Evolutionary conservation across 768 basidiomycete species (phyloP).

Genomic region (Hemileccinum impolitum): DNA sequence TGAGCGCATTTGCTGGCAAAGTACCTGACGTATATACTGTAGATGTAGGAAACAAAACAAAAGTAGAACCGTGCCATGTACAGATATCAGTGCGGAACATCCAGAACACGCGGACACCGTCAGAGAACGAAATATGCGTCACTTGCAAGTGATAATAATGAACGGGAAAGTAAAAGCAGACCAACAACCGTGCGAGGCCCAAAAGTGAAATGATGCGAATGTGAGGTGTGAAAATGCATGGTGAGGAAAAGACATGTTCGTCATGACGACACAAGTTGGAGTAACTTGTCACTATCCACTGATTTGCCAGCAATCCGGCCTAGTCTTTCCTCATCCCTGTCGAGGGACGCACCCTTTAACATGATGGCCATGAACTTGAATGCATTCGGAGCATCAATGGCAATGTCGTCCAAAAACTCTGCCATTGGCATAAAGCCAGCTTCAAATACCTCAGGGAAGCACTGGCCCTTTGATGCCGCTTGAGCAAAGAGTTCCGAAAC

Average conservation of each 20-base stretch:
- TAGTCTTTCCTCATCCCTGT: slow-evolving; percentile 53
- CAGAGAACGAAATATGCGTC: slow-evolving; percentile 21
- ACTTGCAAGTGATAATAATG: slow-evolving; percentile 6
- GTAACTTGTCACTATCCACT: slow-evolving; percentile 55
- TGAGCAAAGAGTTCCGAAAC: slow-evolving; percentile 72
- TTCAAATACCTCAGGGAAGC: slow-evolving; percentile 61
- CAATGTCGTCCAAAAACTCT: slow-evolving; percentile 83
- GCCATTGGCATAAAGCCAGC: slow-evolving; percentile 67
- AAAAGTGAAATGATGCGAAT: slow-evolving; percentile 12
- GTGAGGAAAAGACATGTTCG: not conserved
- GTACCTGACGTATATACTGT: slow-evolving; percentile 22
- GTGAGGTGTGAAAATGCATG: slow-evolving; percentile 11
- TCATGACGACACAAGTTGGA: slow-evolving; percentile 50
- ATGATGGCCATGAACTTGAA: slow-evolving; percentile 72
- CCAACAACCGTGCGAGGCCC: slow-evolving; percentile 15
- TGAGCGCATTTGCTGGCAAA: slow-evolving; percentile 20
- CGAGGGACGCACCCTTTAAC: slow-evolving; percentile 63
- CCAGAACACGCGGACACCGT: slow-evolving; percentile 22
- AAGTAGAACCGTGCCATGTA: slow-evolving; percentile 21
- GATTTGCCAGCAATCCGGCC: slow-evolving; percentile 60
- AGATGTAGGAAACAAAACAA: slow-evolving; percentile 18
- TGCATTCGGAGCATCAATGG: slow-evolving; percentile 88
- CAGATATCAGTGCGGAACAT: slow-evolving; percentile 31
- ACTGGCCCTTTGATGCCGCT: slow-evolving; percentile 57
- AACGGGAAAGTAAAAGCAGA: slow-evolving; percentile 1